Base-by-base conservation (phyloP, 2,329 filamentous ascomycete species). In the Fusarium anthophilum region DNA sequence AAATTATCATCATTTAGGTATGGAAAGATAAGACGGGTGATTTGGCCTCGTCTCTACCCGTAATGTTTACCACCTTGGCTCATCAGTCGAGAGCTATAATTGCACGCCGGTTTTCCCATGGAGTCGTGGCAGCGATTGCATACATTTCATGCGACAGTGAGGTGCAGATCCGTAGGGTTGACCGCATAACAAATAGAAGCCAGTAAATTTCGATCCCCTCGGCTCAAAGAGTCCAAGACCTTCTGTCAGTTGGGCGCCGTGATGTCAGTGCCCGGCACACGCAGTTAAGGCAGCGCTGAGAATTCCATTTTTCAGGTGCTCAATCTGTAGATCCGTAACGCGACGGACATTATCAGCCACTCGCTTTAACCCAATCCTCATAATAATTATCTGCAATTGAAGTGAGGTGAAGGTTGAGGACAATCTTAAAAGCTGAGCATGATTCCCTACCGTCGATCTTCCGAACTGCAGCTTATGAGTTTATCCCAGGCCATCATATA, bases 21-120 rank as follows among this genome's bases (percentile, higher is more conserved):
- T 14, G 5, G 6, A 2, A 24, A 14, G 5, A 2, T 14, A 32
- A n/a, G 14, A 6, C 6, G 22, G 5, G 20, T 18, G 3, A 14
- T 8, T 51, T 24, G 15, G 2, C 3, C 3, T 18, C 12, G 1
- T 18, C 7, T 14, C 5, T 14, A n/a, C 8, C 5, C 5, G 8
- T 35, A 14, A 5, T 24, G 6, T 3, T 24, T 8, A 15, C 12
- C 8, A 0, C 6, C 0, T 24, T 32, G 6, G 9, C 28, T 20
- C 8, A 14, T 13, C 28, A 13, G n/a, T 6, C 20, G 4, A 13
- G 28, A 30, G 10, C 47, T 18, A 18, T 28, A 18, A 9, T n/a
- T 20, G 1, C 20, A 17, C 30, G 45, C 2, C 22, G 20, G 26
- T 30, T 48, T 28, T n/a, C 20, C 7, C 2, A 10, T 30, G 20